phyloP scores from a whole-genome alignment of 768 basidiomycete genomes.

The Daedaleopsis nitida region DNA sequence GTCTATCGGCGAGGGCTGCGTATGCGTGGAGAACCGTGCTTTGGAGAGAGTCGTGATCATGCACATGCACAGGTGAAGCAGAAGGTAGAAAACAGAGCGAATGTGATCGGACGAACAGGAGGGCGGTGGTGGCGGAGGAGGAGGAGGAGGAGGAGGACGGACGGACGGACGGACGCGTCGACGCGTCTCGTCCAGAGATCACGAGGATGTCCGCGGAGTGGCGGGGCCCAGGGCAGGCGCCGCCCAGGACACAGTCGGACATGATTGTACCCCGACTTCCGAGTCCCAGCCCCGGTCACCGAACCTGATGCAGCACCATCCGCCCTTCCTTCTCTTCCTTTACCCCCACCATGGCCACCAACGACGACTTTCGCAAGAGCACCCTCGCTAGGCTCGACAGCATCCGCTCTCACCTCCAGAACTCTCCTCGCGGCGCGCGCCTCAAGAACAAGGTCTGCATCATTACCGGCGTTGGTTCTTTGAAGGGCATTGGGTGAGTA shows the following conservation, averaged over 20 bases:
- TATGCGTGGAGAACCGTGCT: too few relatives aligned
- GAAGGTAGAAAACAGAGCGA: not conserved
- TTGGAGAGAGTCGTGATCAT: too few relatives aligned
- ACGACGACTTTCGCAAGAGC: constrained; percentile 55
- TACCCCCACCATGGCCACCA: constrained; percentile 12
- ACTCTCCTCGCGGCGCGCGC: constrained; percentile 51
- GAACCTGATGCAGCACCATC: too few relatives aligned
- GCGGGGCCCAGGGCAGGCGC: not conserved
- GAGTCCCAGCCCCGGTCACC: not conserved
- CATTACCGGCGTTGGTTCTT: constrained; percentile 85
- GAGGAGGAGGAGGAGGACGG: not conserved
- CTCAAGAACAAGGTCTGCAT: constrained; percentile 82
- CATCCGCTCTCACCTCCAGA: constrained; percentile 68
- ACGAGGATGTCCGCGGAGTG: constrained; percentile 24
- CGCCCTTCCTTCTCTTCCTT: not conserved
- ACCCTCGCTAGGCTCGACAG: constrained; percentile 67
- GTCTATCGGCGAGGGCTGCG: too few relatives aligned
- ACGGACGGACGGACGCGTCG: constrained; percentile 50
- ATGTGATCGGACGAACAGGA: not conserved
- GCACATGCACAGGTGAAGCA: not conserved
- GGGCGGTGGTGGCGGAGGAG: not conserved
- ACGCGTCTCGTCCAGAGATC: constrained; percentile 48
- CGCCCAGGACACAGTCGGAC: not conserved
- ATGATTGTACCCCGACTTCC: not conserved
- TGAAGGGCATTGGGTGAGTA: constrained; percentile 78